These are phyloP conservation scores for Volvariella volvacea DNA, from an alignment of 1,284 basidiomycete genomes.

Conservation along the genomic window DNA sequence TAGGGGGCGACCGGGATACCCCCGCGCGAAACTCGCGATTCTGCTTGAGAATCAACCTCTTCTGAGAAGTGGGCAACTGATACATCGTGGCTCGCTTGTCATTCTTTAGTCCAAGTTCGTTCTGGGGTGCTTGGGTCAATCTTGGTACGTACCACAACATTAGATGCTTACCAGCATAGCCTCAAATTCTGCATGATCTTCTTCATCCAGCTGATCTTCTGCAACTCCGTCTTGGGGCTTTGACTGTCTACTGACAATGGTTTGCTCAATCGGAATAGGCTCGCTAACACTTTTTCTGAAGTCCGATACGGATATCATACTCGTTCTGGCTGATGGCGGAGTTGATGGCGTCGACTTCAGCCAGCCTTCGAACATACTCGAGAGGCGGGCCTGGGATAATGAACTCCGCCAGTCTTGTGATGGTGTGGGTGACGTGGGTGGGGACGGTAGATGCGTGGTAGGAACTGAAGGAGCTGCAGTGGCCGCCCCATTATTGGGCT, in stretches of 20 bases:
- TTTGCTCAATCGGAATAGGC: conserved; percentile 45
- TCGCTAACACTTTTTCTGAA: conserved; percentile 62
- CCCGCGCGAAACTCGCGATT: conserved; percentile 33
- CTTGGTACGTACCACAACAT: neutral
- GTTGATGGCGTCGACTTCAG: conserved; percentile 30
- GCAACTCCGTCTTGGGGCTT: conserved; percentile 16
- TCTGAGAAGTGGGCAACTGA: conserved; percentile 57
- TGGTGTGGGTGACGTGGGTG: conserved; percentile 9
- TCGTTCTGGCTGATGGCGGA: conserved; percentile 25
- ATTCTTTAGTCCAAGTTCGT: conserved; percentile 70
- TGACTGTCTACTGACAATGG: conserved; percentile 21
- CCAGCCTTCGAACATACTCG: conserved; percentile 61
- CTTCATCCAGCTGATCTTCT: conserved; percentile 22
- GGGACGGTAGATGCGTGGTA: neutral
- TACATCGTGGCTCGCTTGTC: conserved; percentile 63
- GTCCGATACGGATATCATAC: conserved; percentile 26
- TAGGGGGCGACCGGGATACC: conserved; percentile 15
- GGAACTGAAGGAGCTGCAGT: neutral
- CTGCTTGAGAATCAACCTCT: conserved; percentile 62
- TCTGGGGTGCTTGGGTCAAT: conserved; percentile 23
- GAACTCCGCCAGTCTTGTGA: conserved; percentile 39
- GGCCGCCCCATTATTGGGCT: conserved; percentile 6
- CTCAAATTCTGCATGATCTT: conserved; percentile 37
- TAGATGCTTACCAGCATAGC: conserved; percentile 52
- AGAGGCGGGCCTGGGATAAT: conserved; percentile 52